Conservation (phyloP, 31 red algal genomes). For the Endocladia muricata region DNA sequence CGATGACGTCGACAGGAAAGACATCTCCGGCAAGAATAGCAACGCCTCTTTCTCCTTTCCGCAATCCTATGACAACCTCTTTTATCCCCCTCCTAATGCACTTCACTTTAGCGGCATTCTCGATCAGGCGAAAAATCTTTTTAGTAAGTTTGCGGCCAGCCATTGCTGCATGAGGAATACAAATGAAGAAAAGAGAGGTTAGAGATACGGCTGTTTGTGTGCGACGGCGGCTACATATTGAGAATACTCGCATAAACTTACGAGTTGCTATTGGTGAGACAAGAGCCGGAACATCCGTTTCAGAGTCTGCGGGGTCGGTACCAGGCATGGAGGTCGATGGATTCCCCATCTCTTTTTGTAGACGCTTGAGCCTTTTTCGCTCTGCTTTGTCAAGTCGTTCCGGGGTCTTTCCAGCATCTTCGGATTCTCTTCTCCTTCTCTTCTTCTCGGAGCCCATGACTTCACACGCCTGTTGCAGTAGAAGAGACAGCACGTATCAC, state of each 20-base stretch:
- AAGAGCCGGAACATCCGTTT: conserved; percentile 1
- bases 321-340: too few relatives aligned
- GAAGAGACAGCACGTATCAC: too few relatives aligned
- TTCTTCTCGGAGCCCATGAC: conserved; percentile 72
- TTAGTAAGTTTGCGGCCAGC: conserved; percentile 82
- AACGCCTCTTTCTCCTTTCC: conserved; percentile 76
- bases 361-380: conserved; percentile 31
- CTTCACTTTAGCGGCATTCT: conserved; percentile 66
- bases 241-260: conserved; percentile 21
- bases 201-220: too few relatives aligned
- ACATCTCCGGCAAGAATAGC: conserved; percentile 95
- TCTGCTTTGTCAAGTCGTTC: conserved; percentile 33
- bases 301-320: too few relatives aligned
- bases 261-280: conserved; percentile 68
- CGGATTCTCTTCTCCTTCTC: conserved; percentile 28
- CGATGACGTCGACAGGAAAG: conserved; percentile 90
- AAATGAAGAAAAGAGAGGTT: too few relatives aligned
- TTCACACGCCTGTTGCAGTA: too few relatives aligned
- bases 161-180: conserved; percentile 44
- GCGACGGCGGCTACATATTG: background rate
- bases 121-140: conserved; percentile 81
- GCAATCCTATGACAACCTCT: conserved; percentile 84
- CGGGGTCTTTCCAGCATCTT: background rate
- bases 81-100: conserved; percentile 85
- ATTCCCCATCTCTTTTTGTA: conserved; percentile 12